Conservation (phyloP, 2,329 filamentous ascomycete genomes). For the Tolypocladium nubicola region DNA sequence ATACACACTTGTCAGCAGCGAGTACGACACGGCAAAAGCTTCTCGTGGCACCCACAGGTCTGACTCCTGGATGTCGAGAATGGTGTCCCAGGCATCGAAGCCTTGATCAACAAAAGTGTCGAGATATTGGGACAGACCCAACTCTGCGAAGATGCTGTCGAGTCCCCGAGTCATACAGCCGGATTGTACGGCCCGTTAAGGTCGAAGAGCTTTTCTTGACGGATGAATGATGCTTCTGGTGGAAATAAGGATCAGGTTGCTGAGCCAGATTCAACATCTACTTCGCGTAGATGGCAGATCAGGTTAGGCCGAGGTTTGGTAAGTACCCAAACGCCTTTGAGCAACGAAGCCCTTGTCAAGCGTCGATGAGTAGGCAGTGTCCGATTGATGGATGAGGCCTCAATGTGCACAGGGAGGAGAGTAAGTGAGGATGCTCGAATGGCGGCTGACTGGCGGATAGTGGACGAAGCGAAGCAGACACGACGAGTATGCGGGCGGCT, state of each 20-base stretch:
- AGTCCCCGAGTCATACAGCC: conserved; percentile 45
- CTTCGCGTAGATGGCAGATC: background rate
- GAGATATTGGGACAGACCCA: conserved; percentile 71
- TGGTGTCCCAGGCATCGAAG: conserved; percentile 77
- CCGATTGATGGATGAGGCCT: background rate
- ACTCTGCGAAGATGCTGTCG: conserved; percentile 56
- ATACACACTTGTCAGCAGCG: conserved; percentile 11
- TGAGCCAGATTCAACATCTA: conserved; percentile 7
- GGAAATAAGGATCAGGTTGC: background rate
- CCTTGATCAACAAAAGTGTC: conserved; percentile 64
- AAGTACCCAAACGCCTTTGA: background rate
- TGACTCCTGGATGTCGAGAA: conserved; percentile 74
- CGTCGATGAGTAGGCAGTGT: background rate
- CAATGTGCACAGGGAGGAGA: background rate
- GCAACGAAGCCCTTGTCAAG: background rate
- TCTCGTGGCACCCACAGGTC: conserved; percentile 52
- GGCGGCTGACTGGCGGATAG: background rate
- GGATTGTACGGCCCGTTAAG: conserved; percentile 2
- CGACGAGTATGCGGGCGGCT: background rate
- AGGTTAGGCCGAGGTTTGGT: background rate
- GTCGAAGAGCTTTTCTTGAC: background rate
- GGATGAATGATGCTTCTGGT: background rate
- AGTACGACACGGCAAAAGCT: background rate
- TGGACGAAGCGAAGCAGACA: background rate
- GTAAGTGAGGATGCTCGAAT: background rate